Conservation (phyloP, 202 grass and related monocot species). For the Cymbopogon flexuosus region DNA sequence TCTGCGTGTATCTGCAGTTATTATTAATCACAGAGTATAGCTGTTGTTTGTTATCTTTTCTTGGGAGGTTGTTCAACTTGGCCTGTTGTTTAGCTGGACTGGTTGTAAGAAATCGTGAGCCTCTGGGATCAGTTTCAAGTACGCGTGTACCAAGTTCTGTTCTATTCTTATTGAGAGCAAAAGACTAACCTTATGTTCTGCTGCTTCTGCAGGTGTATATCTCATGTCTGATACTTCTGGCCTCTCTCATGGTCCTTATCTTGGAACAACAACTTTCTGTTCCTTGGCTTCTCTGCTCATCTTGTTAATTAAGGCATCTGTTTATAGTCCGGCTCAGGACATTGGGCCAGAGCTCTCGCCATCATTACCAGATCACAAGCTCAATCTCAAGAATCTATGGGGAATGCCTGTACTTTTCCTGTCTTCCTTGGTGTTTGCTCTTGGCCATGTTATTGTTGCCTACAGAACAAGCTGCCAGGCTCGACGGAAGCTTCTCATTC, state of each 20-base stretch:
- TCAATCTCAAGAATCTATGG: conserved; percentile 64
- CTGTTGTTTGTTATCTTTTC: conserved; percentile 18
- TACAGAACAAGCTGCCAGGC: conserved; percentile 87
- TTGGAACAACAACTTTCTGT: conserved; percentile 71
- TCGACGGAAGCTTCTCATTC: conserved; percentile 70
- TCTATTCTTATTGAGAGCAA: not conserved
- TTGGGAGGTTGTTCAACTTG: not conserved
- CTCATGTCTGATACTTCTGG: conserved; percentile 56
- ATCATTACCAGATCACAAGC: conserved; percentile 51
- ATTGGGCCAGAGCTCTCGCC: conserved; percentile 63
- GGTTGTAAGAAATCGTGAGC: not conserved
- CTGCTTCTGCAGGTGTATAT: conserved; percentile 67
- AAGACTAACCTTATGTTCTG: conserved; percentile 24
- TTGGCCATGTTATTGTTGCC: conserved; percentile 77
- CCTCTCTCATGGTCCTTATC: conserved; percentile 66
- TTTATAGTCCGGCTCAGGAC: conserved; percentile 59
- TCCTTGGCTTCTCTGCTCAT: conserved; percentile 70
- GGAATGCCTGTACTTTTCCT: conserved; percentile 88
- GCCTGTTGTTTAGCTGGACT: not conserved
- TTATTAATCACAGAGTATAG: conserved; percentile 20
- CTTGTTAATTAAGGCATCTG: conserved; percentile 69
- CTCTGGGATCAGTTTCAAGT: not conserved
- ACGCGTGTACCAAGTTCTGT: not conserved
- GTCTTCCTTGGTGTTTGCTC: conserved; percentile 85
- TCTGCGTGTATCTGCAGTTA: conserved; percentile 10